These are phyloP conservation scores for Microsporum ferrugineum DNA, from an alignment of 2,329 filamentous ascomycete species.

Conservation along the genomic window DNA sequence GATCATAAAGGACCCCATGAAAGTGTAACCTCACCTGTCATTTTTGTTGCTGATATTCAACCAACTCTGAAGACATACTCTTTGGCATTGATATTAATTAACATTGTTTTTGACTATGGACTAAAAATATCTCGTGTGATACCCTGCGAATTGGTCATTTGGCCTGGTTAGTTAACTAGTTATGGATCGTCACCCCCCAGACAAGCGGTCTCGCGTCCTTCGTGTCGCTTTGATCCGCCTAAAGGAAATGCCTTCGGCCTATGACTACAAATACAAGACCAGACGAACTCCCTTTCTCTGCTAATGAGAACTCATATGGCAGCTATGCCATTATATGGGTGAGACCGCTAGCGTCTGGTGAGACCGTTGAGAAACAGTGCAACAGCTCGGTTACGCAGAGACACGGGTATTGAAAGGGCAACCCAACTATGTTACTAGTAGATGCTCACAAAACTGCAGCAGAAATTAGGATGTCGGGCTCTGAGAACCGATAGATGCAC, in stretches of 20 bases:
- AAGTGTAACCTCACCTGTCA: not conserved
- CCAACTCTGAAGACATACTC: not conserved
- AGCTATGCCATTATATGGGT: too few relatives aligned
- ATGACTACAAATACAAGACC: too few relatives aligned
- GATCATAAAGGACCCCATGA: not conserved
- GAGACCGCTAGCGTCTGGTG: not conserved
- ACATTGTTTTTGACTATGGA: not conserved
- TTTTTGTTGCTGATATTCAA: not conserved
- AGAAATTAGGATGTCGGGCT: not conserved
- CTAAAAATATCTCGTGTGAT: not conserved
- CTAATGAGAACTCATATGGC: too few relatives aligned
- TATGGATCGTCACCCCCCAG: too few relatives aligned
- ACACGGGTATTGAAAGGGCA: not conserved
- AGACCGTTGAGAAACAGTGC: not conserved
- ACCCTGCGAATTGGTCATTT: not conserved
- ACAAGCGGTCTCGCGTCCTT: too few relatives aligned
- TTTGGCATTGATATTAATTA: not conserved
- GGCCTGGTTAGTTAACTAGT: too few relatives aligned
- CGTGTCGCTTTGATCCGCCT: too few relatives aligned
- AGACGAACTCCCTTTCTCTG: too few relatives aligned
- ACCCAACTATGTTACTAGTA: not conserved
- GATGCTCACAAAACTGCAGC: not conserved
- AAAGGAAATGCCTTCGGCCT: too few relatives aligned
- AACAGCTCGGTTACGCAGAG: not conserved
- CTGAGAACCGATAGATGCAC: not conserved